phyloP scores from a whole-genome alignment of 2,329 filamentous ascomycete species.

The Epichloe uncinata region DNA sequence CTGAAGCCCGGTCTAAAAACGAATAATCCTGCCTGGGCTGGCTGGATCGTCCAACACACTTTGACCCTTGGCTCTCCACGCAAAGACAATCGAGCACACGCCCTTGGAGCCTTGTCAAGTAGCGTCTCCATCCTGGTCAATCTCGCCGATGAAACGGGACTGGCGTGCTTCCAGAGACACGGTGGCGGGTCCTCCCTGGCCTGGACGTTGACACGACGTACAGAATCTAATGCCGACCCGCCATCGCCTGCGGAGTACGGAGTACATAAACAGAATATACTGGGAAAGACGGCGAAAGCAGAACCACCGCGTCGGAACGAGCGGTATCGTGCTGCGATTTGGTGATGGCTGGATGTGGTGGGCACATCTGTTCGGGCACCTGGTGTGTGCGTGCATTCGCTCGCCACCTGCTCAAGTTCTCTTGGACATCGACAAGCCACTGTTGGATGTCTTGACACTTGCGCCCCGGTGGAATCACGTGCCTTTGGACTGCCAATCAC shows the following conservation, averaged over 20 bases:
- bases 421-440: too few relatives aligned
- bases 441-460: too few relatives aligned
- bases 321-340: not conserved
- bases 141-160: slow-evolving; percentile 3
- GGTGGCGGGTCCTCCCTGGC: slow-evolving; percentile 1
- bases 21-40: not conserved
- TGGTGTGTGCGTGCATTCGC: not conserved
- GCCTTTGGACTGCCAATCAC: not conserved
- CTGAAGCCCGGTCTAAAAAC: not conserved
- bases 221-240: not conserved
- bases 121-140: slow-evolving; percentile 1
- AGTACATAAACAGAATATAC: not conserved
- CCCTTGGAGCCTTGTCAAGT: slow-evolving; percentile 1
- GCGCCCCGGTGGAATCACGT: not conserved
- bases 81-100: not conserved
- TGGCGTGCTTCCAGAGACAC: slow-evolving; percentile 6
- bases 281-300: not conserved
- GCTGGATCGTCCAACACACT: not conserved
- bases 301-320: slow-evolving; percentile 1
- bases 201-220: not conserved
- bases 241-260: not conserved
- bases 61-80: not conserved
- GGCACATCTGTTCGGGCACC: not conserved
- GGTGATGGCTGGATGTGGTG: not conserved
- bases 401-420: not conserved